Conservation (phyloP, 78 protist species). For the Planoprotostelium fungivorum region DNA sequence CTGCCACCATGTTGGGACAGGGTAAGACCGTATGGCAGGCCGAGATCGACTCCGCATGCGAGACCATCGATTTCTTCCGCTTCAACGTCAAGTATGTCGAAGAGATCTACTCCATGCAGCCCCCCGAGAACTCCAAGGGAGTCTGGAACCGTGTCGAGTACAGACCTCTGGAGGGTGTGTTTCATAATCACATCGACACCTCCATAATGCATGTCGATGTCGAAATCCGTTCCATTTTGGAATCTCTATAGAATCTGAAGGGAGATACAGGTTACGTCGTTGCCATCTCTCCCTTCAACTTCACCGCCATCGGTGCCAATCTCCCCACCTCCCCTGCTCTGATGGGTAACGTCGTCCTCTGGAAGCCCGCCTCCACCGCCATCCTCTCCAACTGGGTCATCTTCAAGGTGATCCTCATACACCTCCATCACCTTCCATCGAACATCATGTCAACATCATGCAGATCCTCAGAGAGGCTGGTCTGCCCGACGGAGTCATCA, state of each 20-base stretch:
- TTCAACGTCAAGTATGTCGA: constrained; percentile 77
- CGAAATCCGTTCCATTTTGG: neutral
- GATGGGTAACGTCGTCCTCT: constrained; percentile 89
- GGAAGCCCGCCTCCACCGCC: constrained; percentile 91
- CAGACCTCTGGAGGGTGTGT: constrained; percentile 78
- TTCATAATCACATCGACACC: too few species aligned
- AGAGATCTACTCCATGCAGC: constrained; percentile 82
- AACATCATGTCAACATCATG: neutral
- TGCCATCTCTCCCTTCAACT: constrained; percentile 94
- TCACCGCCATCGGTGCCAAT: constrained; percentile 93
- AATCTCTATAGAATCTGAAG: neutral
- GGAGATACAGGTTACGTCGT: constrained; percentile 74
- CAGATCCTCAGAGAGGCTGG: constrained; percentile 88
- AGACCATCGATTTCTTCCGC: constrained; percentile 84
- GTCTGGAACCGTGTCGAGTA: constrained; percentile 86
- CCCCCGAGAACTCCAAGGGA: constrained; percentile 53
- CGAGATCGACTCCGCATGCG: constrained; percentile 91
- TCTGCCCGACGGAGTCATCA: constrained; percentile 92
- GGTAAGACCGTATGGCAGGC: constrained; percentile 91
- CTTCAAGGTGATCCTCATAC: constrained; percentile 35
- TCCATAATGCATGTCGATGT: neutral
- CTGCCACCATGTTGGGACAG: constrained; percentile 77
- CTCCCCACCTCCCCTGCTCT: constrained; percentile 88
- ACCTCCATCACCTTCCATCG: neutral
- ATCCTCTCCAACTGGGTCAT: constrained; percentile 67